Base-by-base conservation (phyloP, 176 grass and related monocot species). In the Alloteropsis semialata region DNA sequence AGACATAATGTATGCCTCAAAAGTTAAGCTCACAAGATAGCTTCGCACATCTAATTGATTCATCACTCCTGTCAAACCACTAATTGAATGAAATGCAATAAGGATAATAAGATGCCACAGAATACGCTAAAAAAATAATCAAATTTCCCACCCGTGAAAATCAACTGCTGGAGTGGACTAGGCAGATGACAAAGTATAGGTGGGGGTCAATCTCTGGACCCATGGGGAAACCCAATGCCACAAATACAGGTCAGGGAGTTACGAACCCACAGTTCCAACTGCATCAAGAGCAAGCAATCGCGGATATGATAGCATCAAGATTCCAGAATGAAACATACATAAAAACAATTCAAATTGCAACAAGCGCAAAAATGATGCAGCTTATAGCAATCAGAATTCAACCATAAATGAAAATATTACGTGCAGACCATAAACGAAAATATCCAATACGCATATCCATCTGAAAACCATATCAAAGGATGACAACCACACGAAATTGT, bases 11-110 rank as follows among this genome's bases (percentile, higher is more conserved):
- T 77, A 91, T 91, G 89, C 89, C 89, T 88, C 82, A 91, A 91
- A 76, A n/a, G 28, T 79, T 75, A 74, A 82, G 90, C 86, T 82
- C 90, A 81, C 30, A 69, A 82, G 33, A 14, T 45, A 0, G 28
- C 67, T 63, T 92, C 66, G 17, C 83, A 83, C 90, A 92, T 92
- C 90, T 89, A 92, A 89, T 76, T 66, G 79, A 76, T 89, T 92
- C 90, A 89, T 89, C 90, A 92, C 10, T 10, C 77, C 65, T 18
- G 19, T 54, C 82, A 81, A 54, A 12, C 41, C 22, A 82, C 30
- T 29, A 10, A 34, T 15, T 28, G 3, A 11, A 1, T 64, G 10
- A 22, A 62, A 4, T 2, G 4, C 1, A 42, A 86, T 4, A 62
- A 15, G 15, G 3, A 38, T 28, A 16, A 5, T 0, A 8, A 10